Evolutionary conservation across 208 protist genomes (phyloP), one percentile per base, ranked within the genome.

Genomic region (Zelonia costaricensis): DNA sequence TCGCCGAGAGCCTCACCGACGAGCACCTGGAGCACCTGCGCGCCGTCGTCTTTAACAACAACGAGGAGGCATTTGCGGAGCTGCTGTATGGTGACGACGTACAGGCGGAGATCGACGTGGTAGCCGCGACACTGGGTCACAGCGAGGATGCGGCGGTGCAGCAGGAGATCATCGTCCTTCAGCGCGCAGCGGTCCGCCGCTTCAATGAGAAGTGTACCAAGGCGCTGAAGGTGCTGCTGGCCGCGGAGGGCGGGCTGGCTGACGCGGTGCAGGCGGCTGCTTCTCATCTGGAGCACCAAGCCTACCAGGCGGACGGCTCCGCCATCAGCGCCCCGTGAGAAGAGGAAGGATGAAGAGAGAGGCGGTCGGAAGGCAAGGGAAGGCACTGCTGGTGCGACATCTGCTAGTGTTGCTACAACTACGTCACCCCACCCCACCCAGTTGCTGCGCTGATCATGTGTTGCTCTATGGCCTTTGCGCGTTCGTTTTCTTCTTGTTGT

Each of bases 51-150:
- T 94, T 94, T 49, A 18, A 81, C 68, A 60, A 88, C 38, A 77
- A 94, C 52, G 88, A 94, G 57, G 73, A 68, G 18, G 67, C 64
- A 9, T 94, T 94, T 71, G 88, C 88, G 22, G 84, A 94, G 62
- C 74, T 94, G 54, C 76, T 94, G 31, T 94, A 94, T 69, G 88
- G 69, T 38, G 88, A 94, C 51, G 82, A 84, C 49, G 72, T 94
- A 13, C 69, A 80, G 52, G 69, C 57, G 6, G 69, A 77, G 42
- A 53, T 80, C 20, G 59, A 36, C 9, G 57, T 62, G 12, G 66
- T 78, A 13, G 60, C 74, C 1, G 56, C 33, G 16, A 62, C 60
- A 10, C 35, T 76, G 13, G 46, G 58, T 40, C 64, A 67, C 46
- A 68, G 64, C 52, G 74, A 76, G 10, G 60, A 72, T 31, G 49